Conservation (phyloP, 1,284 basidiomycete genomes). For the Ganoderma sp. region DNA sequence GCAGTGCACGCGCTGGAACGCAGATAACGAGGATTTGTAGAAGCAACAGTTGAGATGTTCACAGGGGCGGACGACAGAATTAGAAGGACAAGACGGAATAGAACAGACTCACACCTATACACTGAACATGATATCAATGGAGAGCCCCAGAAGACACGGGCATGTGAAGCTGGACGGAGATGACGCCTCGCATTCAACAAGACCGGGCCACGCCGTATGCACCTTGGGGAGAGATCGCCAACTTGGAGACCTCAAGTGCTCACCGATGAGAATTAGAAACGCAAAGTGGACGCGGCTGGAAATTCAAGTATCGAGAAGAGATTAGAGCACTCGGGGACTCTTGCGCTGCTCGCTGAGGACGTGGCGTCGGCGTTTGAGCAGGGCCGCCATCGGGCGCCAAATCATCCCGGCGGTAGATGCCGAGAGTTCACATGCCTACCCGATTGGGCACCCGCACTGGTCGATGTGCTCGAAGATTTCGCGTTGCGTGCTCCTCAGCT, state of each 20-base stretch:
- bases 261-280: neutral
- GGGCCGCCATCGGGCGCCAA: neutral
- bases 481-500: slow-evolving; percentile 18
- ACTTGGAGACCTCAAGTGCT: neutral
- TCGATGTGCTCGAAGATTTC: slow-evolving; percentile 2
- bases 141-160: neutral
- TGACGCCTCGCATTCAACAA: neutral
- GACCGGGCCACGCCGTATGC: neutral
- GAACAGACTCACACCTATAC: neutral
- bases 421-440: slow-evolving; percentile 15
- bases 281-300: neutral
- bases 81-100: neutral
- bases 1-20: slow-evolving; percentile 21
- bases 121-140: neutral
- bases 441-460: slow-evolving; percentile 24
- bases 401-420: neutral
- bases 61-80: neutral
- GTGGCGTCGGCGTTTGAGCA: neutral
- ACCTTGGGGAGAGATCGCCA: neutral
- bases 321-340: too few species aligned
- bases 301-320: neutral
- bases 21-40: slow-evolving; percentile 24
- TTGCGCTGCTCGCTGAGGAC: neutral
- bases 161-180: slow-evolving; percentile 4
- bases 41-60: slow-evolving; percentile 3